Base-by-base conservation (phyloP, 1,139 yeast species). In the Pichia sp. region DNA sequence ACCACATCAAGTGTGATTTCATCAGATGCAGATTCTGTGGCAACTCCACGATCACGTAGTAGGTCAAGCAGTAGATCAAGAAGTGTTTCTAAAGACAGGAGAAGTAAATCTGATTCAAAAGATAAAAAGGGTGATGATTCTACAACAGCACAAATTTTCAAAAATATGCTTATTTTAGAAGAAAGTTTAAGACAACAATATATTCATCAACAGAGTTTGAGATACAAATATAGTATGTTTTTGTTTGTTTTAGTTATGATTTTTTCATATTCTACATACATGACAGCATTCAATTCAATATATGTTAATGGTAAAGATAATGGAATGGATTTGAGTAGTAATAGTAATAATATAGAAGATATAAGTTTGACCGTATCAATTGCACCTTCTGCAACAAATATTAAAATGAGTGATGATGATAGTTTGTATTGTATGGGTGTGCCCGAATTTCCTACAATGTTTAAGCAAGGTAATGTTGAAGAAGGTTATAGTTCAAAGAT, bases 111-210 rank as follows among this genome's bases (percentile, higher is more conserved):
- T 33, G 35, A 33, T 24, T 32, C 35, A 10, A 30, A 34, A 13
- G 31, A 40, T 20, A 41, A 26, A 14, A 34, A 22, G 16, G 37
- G 33, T 13, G 47, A 56, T 55, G 43, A 59, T 50, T 35, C 57
- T 44, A 40, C 60, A 50, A 43, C 86, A 0, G 83, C 91, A 4
- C 79, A 80, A 63, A 76, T 83, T 19, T 86, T 83, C 55, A 73
- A 95, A 40, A 87, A 88, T 59, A 63, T 91, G 50, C 68, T 91
- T 37, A 82, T 89, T 21, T 60, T 88, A 40, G 98, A 91, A 60
- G 95, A 88, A 56, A 80, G 86, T 45, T 65, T 89, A 40, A 70
- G 96, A 32, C 79, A 74, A 50, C 97, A 89, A 61, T 85, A 82
- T 33, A 66, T 71, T n/a, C 81, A 78, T 45, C 89, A 86, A 56